phyloP scores from a whole-genome alignment of 2,329 filamentous ascomycete species.

The Colletotrichum kahawae region DNA sequence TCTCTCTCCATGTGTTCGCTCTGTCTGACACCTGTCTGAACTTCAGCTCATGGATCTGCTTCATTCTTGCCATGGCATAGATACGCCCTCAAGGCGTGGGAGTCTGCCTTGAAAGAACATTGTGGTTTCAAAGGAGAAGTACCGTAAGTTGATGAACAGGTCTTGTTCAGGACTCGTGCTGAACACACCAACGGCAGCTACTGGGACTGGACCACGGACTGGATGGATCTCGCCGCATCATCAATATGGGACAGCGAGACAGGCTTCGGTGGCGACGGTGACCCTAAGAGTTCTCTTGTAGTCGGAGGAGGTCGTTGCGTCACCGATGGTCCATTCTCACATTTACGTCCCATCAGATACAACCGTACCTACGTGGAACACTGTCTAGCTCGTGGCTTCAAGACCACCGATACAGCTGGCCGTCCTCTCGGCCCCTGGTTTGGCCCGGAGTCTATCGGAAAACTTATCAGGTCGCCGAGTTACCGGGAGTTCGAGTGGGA shows the following conservation, averaged over 20 bases:
- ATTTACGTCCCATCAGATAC: conserved; percentile 20
- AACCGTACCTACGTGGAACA: conserved; percentile 9
- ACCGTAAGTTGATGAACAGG: background rate
- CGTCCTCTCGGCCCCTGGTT: background rate
- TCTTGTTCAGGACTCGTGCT: background rate
- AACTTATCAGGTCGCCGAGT: background rate
- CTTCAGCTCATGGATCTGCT: background rate
- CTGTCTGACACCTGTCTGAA: background rate
- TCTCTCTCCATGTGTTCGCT: background rate
- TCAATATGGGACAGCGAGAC: background rate
- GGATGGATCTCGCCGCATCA: background rate
- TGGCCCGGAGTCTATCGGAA: background rate
- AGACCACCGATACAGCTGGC: background rate
- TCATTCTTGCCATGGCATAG: background rate
- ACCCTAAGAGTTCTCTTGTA: background rate
- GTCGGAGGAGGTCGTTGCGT: background rate
- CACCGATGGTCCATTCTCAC: conserved; percentile 16
- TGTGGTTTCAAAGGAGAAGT: background rate
- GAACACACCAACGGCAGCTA: background rate
- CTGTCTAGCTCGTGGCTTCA: background rate
- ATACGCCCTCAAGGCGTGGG: background rate
- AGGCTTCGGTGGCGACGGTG: background rate
- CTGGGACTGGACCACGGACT: background rate
- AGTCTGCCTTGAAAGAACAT: background rate
- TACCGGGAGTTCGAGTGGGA: background rate